Evolutionary conservation across 306 rosid genomes (phyloP).

Genomic region (Vigna unguiculata): DNA sequence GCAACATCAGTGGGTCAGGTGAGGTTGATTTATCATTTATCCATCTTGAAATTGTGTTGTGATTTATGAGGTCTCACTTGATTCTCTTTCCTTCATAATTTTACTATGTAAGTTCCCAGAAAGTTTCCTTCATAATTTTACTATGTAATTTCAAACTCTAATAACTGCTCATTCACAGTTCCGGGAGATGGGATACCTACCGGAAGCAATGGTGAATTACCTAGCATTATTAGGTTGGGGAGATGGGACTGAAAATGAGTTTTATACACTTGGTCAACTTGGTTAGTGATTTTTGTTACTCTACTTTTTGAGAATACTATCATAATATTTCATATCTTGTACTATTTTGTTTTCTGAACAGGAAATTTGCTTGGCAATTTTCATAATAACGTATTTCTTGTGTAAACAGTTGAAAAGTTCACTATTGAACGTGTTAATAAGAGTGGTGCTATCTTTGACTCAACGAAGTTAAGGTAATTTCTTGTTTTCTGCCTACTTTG

Average conservation of each 20-base stretch:
- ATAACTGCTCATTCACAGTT: constrained; percentile 58
- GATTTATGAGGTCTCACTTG: constrained; percentile 2
- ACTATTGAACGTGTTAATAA: constrained; percentile 85
- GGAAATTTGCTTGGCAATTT: neutral
- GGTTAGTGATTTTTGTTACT: constrained; percentile 63
- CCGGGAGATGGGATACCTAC: constrained; percentile 98
- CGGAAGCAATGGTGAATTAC: constrained; percentile 94
- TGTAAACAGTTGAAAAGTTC: constrained; percentile 82
- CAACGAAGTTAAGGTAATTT: constrained; percentile 73
- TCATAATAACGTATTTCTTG: constrained; percentile 35
- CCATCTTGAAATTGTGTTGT: neutral
- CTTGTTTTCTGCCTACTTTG: constrained; percentile 5
- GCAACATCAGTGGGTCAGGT: constrained; percentile 99
- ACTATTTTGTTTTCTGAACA: constrained; percentile 26
- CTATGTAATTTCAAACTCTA: constrained; percentile 38
- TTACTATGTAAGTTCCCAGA: constrained; percentile 3
- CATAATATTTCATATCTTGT: neutral
- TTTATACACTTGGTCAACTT: constrained; percentile 79
- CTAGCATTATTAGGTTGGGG: constrained; percentile 98
- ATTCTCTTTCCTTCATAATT: constrained; percentile 3
- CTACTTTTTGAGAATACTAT: constrained; percentile 2
- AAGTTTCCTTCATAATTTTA: constrained; percentile 27
- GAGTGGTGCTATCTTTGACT: constrained; percentile 93
- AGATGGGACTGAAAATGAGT: constrained; percentile 95
- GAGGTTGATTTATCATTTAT: constrained; percentile 30